phyloP scores from a whole-genome alignment of 2,329 filamentous ascomycete species.

The Aspergillus awamori region DNA sequence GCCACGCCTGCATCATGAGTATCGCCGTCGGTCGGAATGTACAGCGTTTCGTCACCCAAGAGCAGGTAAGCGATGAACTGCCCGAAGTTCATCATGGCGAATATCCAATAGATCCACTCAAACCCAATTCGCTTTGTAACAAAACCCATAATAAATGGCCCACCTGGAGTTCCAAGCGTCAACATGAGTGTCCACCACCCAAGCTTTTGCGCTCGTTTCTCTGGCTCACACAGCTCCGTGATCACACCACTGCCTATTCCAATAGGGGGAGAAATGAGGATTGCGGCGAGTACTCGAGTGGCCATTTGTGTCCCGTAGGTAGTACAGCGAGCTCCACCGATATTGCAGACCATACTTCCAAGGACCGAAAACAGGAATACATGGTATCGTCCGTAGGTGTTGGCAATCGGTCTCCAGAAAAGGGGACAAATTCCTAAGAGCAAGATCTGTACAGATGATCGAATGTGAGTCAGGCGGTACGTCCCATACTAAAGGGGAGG shows the following conservation, averaged over 20 bases:
- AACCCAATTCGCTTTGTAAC: slow-evolving; percentile 56
- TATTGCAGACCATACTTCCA: slow-evolving; percentile 53
- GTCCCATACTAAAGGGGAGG: no score
- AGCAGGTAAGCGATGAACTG: slow-evolving; percentile 59
- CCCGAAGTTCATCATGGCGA: slow-evolving; percentile 59
- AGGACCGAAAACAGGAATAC: slow-evolving; percentile 55
- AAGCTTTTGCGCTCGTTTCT: slow-evolving; percentile 54
- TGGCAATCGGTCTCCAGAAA: slow-evolving; percentile 58
- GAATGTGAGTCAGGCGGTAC: not conserved
- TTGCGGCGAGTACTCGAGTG: slow-evolving; percentile 53
- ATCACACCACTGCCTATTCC: slow-evolving; percentile 58
- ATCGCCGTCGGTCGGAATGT: slow-evolving; percentile 46
- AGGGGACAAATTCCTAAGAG: slow-evolving; percentile 56
- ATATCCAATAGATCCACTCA: slow-evolving; percentile 61
- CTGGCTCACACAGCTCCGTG: slow-evolving; percentile 57
- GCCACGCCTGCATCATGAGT: slow-evolving; percentile 35
- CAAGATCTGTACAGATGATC: slow-evolving; percentile 43
- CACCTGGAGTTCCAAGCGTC: slow-evolving; percentile 50
- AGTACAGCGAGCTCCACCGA: slow-evolving; percentile 54
- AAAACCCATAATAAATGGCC: slow-evolving; percentile 36
- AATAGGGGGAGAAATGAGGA: slow-evolving; percentile 56
- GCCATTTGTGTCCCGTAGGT: slow-evolving; percentile 53
- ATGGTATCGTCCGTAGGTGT: slow-evolving; percentile 56
- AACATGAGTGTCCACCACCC: slow-evolving; percentile 57
- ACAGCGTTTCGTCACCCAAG: slow-evolving; percentile 57